These are phyloP conservation scores for Tricholomella constricta DNA, from an alignment of 768 basidiomycete species.

Conservation along the genomic window DNA sequence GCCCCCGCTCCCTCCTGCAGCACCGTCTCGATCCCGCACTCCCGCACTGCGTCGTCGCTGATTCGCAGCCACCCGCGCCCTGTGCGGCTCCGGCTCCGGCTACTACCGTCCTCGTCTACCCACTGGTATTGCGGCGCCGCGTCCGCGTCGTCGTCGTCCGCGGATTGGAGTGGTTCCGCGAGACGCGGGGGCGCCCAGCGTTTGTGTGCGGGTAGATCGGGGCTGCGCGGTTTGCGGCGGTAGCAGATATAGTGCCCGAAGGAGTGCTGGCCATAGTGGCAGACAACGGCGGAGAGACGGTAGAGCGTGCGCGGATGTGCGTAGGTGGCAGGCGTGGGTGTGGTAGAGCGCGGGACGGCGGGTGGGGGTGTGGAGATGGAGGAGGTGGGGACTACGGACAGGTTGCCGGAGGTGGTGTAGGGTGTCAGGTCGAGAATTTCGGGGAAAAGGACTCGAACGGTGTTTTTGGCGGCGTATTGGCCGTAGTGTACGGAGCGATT, in stretches of 20 bases:
- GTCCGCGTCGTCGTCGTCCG: conserved; percentile 24
- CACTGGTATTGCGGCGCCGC: conserved; percentile 49
- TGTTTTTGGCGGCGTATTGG: conserved; percentile 85
- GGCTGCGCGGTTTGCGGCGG: conserved; percentile 73
- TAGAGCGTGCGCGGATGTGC: conserved; percentile 71
- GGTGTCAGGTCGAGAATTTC: conserved; percentile 89
- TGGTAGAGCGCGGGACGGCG: conserved; percentile 47
- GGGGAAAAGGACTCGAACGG: conserved; percentile 77
- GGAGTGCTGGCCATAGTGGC: conserved; percentile 90
- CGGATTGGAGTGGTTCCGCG: conserved; percentile 29
- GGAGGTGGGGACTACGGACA: conserved; percentile 67
- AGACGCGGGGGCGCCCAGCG: conserved; percentile 36
- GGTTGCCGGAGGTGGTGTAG: conserved; percentile 79
- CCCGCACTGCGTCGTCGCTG: conserved; percentile 80
- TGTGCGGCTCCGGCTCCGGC: conserved; percentile 31
- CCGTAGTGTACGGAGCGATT: conserved; percentile 83
- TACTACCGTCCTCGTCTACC: conserved; percentile 58
- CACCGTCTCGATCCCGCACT: conserved; percentile 75
- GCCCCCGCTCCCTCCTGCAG: conserved; percentile 70
- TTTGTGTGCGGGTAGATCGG: conserved; percentile 38
- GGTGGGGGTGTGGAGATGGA: conserved; percentile 71
- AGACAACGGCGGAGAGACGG: conserved; percentile 82
- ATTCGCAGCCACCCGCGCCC: conserved; percentile 85
- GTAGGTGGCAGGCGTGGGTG: conserved; percentile 58
- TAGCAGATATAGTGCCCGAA: conserved; percentile 96